Percentiles rank a stretch among this genome's conserved stretches.
Conservation (phyloP, 768 basidiomycete genomes). For the Suillus occidentalis region DNA sequence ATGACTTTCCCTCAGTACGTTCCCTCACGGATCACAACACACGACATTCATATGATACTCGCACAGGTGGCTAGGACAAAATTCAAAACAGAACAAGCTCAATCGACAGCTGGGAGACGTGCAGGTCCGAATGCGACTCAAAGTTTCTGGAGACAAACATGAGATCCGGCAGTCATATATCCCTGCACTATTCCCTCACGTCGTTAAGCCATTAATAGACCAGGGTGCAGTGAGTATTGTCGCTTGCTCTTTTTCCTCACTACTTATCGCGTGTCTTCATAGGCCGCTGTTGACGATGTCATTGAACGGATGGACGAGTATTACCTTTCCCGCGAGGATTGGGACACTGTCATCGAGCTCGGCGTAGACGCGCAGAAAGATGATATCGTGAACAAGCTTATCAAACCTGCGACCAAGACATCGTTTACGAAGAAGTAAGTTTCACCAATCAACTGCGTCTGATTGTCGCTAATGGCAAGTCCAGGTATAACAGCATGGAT, state of each 20-base stretch:
- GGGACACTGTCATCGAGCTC: conserved; percentile 94
- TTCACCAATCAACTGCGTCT: not conserved
- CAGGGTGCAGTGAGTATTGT: conserved; percentile 63
- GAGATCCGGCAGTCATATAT: conserved; percentile 93
- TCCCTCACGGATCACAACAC: not conserved
- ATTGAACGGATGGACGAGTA: conserved; percentile 94
- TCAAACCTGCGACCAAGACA: conserved; percentile 77
- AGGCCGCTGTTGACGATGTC: conserved; percentile 80
- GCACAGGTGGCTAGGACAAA: conserved; percentile 96
- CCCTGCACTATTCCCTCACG: conserved; percentile 79
- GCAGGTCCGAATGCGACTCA: conserved; percentile 93
- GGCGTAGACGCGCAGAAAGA: conserved; percentile 83
- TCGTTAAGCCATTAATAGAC: conserved; percentile 78
- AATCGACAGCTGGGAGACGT: conserved; percentile 81
- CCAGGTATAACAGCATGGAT: conserved; percentile 83
- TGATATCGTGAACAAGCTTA: conserved; percentile 77
- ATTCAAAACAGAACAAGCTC: conserved; percentile 89
- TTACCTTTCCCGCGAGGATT: conserved; percentile 90
- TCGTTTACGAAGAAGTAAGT: conserved; percentile 83
- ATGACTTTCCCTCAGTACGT: conserved; percentile 85
- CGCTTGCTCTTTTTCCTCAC: not conserved
- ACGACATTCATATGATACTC: conserved; percentile 5
- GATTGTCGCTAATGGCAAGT: not conserved
- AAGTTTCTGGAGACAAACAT: conserved; percentile 84
- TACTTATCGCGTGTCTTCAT: conserved; percentile 12